Conservation (phyloP, 2,329 filamentous ascomycete genomes). For the Epichloe coenophiala region DNA sequence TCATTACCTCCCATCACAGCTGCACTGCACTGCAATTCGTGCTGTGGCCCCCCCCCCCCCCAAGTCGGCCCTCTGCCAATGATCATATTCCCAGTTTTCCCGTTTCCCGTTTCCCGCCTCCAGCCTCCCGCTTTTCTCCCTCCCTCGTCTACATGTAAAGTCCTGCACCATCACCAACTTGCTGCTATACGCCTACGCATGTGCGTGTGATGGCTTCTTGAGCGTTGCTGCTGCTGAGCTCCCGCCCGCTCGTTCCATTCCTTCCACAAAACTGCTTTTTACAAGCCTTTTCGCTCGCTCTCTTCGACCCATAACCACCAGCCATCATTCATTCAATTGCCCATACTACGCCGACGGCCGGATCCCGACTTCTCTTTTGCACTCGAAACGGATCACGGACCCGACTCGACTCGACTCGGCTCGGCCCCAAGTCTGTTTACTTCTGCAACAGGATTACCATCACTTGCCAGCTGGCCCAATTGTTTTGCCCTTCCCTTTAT, state of each 20-base stretch:
- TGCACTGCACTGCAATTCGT: no score
- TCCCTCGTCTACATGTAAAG: background rate
- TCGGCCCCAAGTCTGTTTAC: background rate
- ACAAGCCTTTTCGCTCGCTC: conserved; percentile 1
- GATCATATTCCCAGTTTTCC: background rate
- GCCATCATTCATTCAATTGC: no score
- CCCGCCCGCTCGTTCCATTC: conserved; percentile 7
- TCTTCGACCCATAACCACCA: background rate
- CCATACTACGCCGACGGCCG: background rate
- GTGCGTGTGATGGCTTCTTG: conserved; percentile 1
- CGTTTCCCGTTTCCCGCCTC: background rate
- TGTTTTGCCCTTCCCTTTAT: conserved; percentile 3
- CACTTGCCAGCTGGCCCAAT: conserved; percentile 16
- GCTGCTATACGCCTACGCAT: background rate
- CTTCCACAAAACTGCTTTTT: conserved; percentile 2
- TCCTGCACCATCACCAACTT: background rate
- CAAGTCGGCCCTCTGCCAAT: no score
- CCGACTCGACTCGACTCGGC: no score
- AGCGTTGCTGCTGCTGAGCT: conserved; percentile 4
- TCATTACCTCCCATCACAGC: no score
- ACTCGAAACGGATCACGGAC: background rate
- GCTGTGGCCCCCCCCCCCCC: no score
- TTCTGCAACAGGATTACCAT: background rate
- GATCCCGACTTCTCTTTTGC: background rate
- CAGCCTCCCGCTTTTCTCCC: background rate